A percentile compares a stretch with the other conserved stretches of the same genome.
Evolutionary conservation across 2,329 filamentous ascomycete genomes (phyloP).

Genomic region (Colletotrichum zoysiae): DNA sequence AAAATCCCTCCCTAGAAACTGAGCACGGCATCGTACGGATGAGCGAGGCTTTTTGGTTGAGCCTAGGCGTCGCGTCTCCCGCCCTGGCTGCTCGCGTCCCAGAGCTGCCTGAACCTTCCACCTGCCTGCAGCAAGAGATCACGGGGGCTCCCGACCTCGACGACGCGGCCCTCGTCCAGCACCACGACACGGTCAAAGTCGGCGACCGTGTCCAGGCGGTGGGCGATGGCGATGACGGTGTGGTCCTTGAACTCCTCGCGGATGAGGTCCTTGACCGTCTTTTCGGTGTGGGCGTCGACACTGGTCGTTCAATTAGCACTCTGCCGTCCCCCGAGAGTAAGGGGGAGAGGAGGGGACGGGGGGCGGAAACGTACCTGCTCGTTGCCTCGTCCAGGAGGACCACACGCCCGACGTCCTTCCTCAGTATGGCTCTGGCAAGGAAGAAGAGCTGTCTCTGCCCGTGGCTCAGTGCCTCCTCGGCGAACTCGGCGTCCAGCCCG

Average conservation of each 20-base stretch:
- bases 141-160: slow-evolving; percentile 34
- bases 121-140: slow-evolving; percentile 23
- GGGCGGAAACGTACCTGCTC: slow-evolving; percentile 44
- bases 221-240: slow-evolving; percentile 64
- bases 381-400: slow-evolving; percentile 60
- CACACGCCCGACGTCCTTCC: slow-evolving; percentile 52
- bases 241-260: slow-evolving; percentile 53
- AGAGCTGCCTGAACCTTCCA: slow-evolving; percentile 32
- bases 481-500: slow-evolving; percentile 44
- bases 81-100: slow-evolving; percentile 26
- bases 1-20: too few species aligned
- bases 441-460: slow-evolving; percentile 52
- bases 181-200: slow-evolving; percentile 47
- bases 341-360: background rate
- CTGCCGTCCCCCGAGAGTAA: background rate
- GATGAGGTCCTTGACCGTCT: slow-evolving; percentile 50
- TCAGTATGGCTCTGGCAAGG: slow-evolving; percentile 49
- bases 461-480: slow-evolving; percentile 48
- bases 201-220: slow-evolving; percentile 59
- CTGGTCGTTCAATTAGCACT: slow-evolving; percentile 40
- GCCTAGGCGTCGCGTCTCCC: background rate
- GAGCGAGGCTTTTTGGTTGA: background rate
- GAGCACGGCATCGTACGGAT: background rate
- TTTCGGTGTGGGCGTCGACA: slow-evolving; percentile 51
- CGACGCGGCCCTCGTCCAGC: slow-evolving; percentile 40